phyloP scores from a whole-genome alignment of 306 rosid species.

The Prunus mira region DNA sequence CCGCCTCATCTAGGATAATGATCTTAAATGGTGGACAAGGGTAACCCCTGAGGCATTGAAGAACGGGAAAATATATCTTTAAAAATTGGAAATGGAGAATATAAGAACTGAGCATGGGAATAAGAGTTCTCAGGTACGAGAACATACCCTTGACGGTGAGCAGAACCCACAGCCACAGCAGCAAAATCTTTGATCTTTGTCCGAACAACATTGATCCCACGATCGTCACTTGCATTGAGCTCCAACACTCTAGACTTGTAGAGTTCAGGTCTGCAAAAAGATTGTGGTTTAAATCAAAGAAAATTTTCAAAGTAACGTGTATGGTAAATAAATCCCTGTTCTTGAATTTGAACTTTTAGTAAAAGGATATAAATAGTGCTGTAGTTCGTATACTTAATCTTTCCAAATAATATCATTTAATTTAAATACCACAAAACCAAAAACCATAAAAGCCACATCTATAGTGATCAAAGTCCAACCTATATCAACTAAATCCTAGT shows the following conservation, averaged over 20 bases:
- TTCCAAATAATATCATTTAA: background rate
- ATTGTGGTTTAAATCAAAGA: background rate
- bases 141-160: constrained; percentile 48
- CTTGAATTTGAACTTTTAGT: background rate
- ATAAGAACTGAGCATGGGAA: background rate
- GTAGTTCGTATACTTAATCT: background rate
- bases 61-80: background rate
- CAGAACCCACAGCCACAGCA: constrained; percentile 71
- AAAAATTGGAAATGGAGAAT: background rate
- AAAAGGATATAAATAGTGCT: background rate
- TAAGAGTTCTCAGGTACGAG: background rate
- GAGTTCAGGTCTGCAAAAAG: constrained; percentile 65
- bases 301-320: background rate
- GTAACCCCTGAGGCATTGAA: constrained; percentile 49
- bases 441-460: background rate
- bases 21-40: constrained; percentile 94
- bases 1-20: constrained; percentile 93
- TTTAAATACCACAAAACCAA: background rate
- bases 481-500: background rate
- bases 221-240: constrained; percentile 98
- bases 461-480: background rate
- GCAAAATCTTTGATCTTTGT: constrained; percentile 93
- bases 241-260: constrained; percentile 88
- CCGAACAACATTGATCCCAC: constrained; percentile 89
- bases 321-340: no score